These are phyloP conservation scores for Oryza brachyantha DNA, from an alignment of 176 grass and related monocot species.

Conservation along the genomic window DNA sequence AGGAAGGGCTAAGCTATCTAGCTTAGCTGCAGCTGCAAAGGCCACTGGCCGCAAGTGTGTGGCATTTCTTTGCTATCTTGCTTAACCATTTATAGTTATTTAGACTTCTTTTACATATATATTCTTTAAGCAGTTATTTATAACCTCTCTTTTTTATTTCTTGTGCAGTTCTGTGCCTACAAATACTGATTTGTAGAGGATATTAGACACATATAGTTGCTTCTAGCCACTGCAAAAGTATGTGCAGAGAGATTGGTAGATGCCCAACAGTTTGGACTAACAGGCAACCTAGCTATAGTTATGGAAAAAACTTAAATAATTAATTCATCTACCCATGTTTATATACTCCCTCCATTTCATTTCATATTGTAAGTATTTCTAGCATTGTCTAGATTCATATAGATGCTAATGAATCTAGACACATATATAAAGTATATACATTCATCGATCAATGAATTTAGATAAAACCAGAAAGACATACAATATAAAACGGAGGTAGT, in stretches of 20 bases:
- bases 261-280: not conserved
- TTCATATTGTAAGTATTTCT: no score
- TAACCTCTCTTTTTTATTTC: constrained; percentile 27
- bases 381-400: no score
- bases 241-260: not conserved
- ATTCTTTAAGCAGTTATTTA: constrained; percentile 18
- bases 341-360: no score
- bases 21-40: not conserved
- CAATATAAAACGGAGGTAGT: no score
- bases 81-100: constrained; percentile 43
- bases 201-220: not conserved
- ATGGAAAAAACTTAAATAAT: no score
- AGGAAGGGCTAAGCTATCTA: not conserved
- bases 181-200: not conserved
- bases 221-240: not conserved
- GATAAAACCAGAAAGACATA: no score
- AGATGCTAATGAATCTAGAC: no score
- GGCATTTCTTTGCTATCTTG: constrained; percentile 38
- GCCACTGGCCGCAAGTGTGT: constrained; percentile 18
- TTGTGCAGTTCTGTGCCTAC: not conserved
- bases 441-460: no score
- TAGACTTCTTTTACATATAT: constrained; percentile 22
- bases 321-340: no score
- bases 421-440: no score
- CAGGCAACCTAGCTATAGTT: not conserved